A percentile compares a stretch with the other conserved stretches of the same genome.
Conservation (phyloP, 163 green algal species). For the Coccomyxa subellipsoidea region DNA sequence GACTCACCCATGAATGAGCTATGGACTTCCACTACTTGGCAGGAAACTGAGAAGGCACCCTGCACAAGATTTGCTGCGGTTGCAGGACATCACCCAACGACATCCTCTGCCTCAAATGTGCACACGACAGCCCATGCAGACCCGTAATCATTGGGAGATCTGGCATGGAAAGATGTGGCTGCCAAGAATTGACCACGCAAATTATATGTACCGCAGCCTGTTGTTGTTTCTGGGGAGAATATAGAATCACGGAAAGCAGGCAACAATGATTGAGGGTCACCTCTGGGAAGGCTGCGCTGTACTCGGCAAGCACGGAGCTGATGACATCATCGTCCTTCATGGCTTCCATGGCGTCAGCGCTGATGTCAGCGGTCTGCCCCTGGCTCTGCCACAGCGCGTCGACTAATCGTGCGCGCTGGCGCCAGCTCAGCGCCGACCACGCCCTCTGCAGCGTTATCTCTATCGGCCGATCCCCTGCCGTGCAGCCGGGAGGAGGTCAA, state of each 20-base stretch:
- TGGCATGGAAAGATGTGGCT: not conserved
- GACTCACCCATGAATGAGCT: no score
- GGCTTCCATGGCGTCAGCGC: not conserved
- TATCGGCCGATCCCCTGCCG: conserved; percentile 74
- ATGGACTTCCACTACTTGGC: no score
- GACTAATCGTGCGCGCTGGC: conserved; percentile 14
- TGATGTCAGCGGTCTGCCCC: not conserved
- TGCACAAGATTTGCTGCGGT: conserved; percentile 1
- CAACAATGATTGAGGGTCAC: not conserved
- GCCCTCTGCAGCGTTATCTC: conserved; percentile 80
- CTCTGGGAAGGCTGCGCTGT: not conserved
- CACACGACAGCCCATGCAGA: no score
- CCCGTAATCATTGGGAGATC: no score
- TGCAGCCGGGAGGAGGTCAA: not conserved
- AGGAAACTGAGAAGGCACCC: no score
- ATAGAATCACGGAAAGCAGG: not conserved
- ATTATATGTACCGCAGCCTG: not conserved
- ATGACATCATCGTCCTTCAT: conserved; percentile 19
- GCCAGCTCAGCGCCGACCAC: conserved; percentile 58
- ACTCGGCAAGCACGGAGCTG: not conserved
- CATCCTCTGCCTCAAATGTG: no score
- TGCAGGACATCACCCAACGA: no score
- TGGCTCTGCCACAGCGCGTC: conserved; percentile 10
- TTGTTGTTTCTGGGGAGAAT: not conserved
- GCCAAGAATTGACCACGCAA: not conserved